Evolutionary conservation across 208 protist species (phyloP).

Genomic region (Leishmania mexicana): DNA sequence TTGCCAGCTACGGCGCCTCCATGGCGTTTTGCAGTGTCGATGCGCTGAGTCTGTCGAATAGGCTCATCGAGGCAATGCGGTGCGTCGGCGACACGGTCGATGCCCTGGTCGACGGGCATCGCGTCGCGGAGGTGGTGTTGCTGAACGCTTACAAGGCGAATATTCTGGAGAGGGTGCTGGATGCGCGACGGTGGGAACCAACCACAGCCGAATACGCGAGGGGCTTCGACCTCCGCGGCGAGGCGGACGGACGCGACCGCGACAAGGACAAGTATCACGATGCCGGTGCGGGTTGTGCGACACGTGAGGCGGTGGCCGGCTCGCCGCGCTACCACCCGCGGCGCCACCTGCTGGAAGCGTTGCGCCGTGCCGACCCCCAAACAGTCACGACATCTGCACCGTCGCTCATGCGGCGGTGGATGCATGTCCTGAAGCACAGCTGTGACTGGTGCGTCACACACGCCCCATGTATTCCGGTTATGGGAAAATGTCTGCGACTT

Average conservation of each 20-base stretch:
- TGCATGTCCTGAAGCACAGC: not conserved
- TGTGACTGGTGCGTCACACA: conserved; percentile 8
- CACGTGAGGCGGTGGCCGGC: not conserved
- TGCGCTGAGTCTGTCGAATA: conserved; percentile 27
- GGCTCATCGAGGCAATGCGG: conserved; percentile 47
- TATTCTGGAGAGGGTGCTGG: conserved; percentile 54
- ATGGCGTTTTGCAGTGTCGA: conserved; percentile 22
- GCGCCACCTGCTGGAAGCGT: not conserved
- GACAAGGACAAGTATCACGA: not conserved
- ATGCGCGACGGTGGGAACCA: conserved; percentile 55
- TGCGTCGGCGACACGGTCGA: conserved; percentile 37
- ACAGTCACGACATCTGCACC: not conserved
- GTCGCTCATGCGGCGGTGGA: not conserved
- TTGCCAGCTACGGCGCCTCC: conserved; percentile 40
- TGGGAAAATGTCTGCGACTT: not conserved
- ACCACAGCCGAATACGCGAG: conserved; percentile 26
- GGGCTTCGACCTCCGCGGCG: not conserved
- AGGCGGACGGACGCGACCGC: not conserved
- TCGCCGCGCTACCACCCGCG: not conserved
- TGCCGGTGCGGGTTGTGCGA: not conserved
- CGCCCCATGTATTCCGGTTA: not conserved
- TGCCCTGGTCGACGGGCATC: conserved; percentile 39
- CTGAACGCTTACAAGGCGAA: conserved; percentile 79
- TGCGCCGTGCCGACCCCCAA: not conserved
- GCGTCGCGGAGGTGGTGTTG: conserved; percentile 63